These are phyloP conservation scores for Choanephora cucurbitarum DNA, from an alignment of 371 early-diverging fungal genomes.

Conservation along the genomic window DNA sequence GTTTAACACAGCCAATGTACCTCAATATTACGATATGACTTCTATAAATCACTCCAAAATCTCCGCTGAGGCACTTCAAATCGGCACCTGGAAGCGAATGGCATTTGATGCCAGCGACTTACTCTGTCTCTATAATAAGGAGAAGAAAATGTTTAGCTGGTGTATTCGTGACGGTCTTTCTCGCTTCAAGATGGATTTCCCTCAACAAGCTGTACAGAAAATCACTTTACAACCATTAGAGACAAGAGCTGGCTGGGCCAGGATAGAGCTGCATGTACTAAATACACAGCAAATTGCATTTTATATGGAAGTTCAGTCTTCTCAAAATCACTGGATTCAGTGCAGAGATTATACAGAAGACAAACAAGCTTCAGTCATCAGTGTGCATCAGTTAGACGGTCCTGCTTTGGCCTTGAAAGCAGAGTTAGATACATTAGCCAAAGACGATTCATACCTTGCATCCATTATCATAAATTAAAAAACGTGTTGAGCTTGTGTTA, in stretches of 20 bases:
- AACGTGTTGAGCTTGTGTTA: neutral
- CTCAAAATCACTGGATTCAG: conserved; percentile 54
- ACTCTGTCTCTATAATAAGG: conserved; percentile 60
- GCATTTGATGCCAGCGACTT: conserved; percentile 56
- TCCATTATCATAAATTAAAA: neutral
- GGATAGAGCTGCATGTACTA: conserved; percentile 30
- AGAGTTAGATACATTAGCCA: conserved; percentile 22
- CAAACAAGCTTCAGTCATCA: conserved; percentile 55
- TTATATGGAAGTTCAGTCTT: conserved; percentile 55
- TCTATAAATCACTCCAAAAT: neutral
- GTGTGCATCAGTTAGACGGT: conserved; percentile 41
- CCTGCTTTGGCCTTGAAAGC: conserved; percentile 39
- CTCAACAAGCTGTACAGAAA: conserved; percentile 52
- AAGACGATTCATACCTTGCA: conserved; percentile 12
- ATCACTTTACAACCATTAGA: conserved; percentile 47
- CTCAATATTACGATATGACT: conserved; percentile 4
- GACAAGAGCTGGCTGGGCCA: conserved; percentile 39
- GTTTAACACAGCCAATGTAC: conserved; percentile 2
- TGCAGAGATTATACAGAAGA: conserved; percentile 81
- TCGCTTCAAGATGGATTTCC: conserved; percentile 74
- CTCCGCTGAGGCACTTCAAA: conserved; percentile 55
- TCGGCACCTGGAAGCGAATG: conserved; percentile 82
- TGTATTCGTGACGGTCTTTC: conserved; percentile 66
- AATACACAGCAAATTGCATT: conserved; percentile 46
- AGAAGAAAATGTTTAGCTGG: conserved; percentile 59